phyloP scores from a whole-genome alignment of 495 filamentous ascomycete genomes.

The Penicillium antarcticum region DNA sequence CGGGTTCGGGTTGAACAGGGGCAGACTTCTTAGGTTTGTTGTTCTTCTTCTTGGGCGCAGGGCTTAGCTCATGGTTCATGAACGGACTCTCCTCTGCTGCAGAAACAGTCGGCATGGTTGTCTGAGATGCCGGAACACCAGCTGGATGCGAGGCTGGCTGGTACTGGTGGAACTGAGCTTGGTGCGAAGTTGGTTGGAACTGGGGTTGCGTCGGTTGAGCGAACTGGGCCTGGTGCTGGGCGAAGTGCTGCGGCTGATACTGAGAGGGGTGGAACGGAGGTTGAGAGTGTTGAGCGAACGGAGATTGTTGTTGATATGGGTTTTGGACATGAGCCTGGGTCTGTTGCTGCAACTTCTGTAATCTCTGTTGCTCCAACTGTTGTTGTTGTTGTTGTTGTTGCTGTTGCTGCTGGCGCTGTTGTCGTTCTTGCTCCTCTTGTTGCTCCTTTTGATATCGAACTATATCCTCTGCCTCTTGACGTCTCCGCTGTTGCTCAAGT shows the following conservation, averaged over 20 bases:
- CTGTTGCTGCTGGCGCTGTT: too few relatives aligned
- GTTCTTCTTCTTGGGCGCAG: constrained; percentile 23
- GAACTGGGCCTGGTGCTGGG: constrained; percentile 8
- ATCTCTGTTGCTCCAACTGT: constrained; percentile 19
- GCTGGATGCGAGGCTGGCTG: constrained; percentile 17
- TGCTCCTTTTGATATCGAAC: neutral
- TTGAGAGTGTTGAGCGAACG: constrained; percentile 10
- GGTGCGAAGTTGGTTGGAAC: constrained; percentile 7
- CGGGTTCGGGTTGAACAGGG: neutral
- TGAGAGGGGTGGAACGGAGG: constrained; percentile 21
- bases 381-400: constrained; percentile 18
- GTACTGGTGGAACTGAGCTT: constrained; percentile 22
- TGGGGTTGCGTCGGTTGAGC: constrained; percentile 10
- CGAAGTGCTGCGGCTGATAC: constrained; percentile 20
- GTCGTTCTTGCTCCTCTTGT: constrained; percentile 13
- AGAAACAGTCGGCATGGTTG: constrained; percentile 2
- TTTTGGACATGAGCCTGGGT: constrained; percentile 22
- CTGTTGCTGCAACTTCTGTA: constrained; percentile 26
- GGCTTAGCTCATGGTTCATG: constrained; percentile 14
- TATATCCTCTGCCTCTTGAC: neutral
- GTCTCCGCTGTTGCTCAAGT: constrained; percentile 11
- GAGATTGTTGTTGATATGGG: constrained; percentile 16
- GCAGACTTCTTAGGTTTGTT: constrained; percentile 18
- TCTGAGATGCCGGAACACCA: constrained; percentile 1
- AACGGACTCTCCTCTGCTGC: neutral